Evolutionary conservation across 2,329 filamentous ascomycete genomes (phyloP).

Genomic region (Sclerotinia subarctica): DNA sequence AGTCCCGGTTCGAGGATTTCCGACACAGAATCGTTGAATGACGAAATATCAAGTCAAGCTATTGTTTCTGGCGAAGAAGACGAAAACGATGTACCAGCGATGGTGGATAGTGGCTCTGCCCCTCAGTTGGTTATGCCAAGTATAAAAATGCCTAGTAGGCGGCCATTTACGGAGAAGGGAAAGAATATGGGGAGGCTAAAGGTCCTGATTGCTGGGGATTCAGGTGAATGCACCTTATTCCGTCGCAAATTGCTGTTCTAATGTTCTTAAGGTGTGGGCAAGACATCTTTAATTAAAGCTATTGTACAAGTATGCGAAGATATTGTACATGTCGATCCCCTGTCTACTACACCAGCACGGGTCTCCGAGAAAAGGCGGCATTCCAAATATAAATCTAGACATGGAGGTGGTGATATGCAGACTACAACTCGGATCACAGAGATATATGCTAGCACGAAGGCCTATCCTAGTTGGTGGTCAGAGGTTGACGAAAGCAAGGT

Average conservation of each 20-base stretch:
- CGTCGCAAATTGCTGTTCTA: conserved; percentile 20
- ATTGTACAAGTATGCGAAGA: conserved; percentile 85
- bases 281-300: conserved; percentile 84
- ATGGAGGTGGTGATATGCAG: conserved; percentile 29
- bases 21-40: conserved; percentile 48
- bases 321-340: conserved; percentile 83
- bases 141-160: conserved; percentile 81
- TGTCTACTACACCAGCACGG: conserved; percentile 39
- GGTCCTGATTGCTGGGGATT: conserved; percentile 77
- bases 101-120: conserved; percentile 50
- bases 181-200: conserved; percentile 83
- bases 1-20: conserved; percentile 52
- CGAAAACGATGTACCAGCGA: conserved; percentile 44
- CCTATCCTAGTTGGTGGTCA: conserved; percentile 88
- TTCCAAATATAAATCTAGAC: conserved; percentile 34
- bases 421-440: conserved; percentile 54
- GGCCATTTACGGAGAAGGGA: conserved; percentile 86
- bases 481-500: conserved; percentile 66
- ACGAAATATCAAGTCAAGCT: conserved; percentile 43
- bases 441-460: conserved; percentile 74
- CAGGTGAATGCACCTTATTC: conserved; percentile 51
- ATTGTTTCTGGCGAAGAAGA: conserved; percentile 38
- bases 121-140: conserved; percentile 98
- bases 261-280: conserved; percentile 65
- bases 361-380: conserved; percentile 32